Conservation (phyloP, 805 yeast genomes). For the Yarrowia bubula region DNA sequence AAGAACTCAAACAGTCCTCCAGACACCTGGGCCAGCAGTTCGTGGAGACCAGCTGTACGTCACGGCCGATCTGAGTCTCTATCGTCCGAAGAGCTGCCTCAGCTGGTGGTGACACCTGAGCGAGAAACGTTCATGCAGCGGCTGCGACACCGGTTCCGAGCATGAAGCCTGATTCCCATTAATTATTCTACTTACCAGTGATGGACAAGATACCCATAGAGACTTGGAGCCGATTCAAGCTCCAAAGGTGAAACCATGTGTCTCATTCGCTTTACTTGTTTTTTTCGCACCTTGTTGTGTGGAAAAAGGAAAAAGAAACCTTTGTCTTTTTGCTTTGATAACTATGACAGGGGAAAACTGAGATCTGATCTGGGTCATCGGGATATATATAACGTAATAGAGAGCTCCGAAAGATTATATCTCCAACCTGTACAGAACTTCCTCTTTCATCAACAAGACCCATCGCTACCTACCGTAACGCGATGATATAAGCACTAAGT, state of each 20-base stretch:
- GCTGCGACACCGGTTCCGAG: neutral
- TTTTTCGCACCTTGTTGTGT: neutral
- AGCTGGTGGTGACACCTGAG: neutral
- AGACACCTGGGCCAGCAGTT: neutral
- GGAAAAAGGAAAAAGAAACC: neutral
- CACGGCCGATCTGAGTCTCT: neutral
- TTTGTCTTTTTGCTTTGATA: neutral
- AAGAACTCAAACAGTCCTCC: neutral
- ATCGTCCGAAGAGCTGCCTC: neutral
- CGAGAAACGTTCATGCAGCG: conserved; percentile 1
- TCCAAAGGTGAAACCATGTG: neutral
- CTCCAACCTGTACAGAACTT: no score
- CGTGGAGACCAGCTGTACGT: neutral
- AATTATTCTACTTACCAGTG: neutral
- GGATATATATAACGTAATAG: no score
- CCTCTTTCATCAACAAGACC: no score
- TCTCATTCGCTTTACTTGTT: neutral
- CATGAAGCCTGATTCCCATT: neutral
- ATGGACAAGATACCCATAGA: neutral
- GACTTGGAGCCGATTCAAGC: no score
- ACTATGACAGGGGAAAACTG: neutral
- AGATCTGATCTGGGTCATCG: conserved; percentile 1
- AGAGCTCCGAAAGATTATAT: no score
- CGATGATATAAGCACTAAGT: conserved; percentile 14
- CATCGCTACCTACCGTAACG: neutral